Evolutionary conservation across 768 basidiomycete genomes (phyloP).

Genomic region (Serendipita vermifera): DNA sequence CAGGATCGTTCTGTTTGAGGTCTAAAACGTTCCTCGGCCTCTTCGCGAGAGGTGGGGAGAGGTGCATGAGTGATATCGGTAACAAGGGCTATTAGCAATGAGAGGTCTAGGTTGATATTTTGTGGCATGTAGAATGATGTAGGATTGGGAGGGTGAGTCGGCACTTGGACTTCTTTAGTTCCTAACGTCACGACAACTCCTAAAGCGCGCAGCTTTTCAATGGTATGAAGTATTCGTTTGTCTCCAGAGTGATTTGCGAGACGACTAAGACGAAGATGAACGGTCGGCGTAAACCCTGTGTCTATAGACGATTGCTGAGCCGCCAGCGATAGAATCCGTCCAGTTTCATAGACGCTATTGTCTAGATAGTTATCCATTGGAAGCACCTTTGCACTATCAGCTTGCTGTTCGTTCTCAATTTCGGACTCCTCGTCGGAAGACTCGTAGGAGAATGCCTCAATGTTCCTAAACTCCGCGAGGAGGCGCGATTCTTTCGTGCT

Average conservation of each 20-base stretch:
- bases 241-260: slow-evolving; percentile 33
- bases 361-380: slow-evolving; percentile 32
- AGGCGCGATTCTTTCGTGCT: slow-evolving; percentile 70
- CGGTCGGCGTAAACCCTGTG: slow-evolving; percentile 29
- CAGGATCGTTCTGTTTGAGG: slow-evolving; percentile 26
- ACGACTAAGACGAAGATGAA: slow-evolving; percentile 59
- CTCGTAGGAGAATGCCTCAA: slow-evolving; percentile 66
- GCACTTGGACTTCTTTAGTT: slow-evolving; percentile 14
- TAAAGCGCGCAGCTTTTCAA: slow-evolving; percentile 43
- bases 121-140: slow-evolving; percentile 34
- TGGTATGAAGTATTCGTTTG: slow-evolving; percentile 47
- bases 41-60: slow-evolving; percentile 43
- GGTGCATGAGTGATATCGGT: slow-evolving; percentile 69
- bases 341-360: slow-evolving; percentile 63
- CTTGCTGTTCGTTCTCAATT: slow-evolving; percentile 5
- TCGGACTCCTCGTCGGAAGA: slow-evolving; percentile 38
- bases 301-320: slow-evolving; percentile 37
- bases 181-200: slow-evolving; percentile 59
- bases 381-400: slow-evolving; percentile 27
- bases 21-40: slow-evolving; percentile 51
- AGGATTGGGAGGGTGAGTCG: slow-evolving; percentile 11
- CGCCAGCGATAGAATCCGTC: slow-evolving; percentile 49
- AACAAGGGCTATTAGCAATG: slow-evolving; percentile 68
- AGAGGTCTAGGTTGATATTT: slow-evolving; percentile 69
- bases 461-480: slow-evolving; percentile 67